Conservation (phyloP, 176 grass and related monocot genomes). For the Ampelocalamus luodianensis region DNA sequence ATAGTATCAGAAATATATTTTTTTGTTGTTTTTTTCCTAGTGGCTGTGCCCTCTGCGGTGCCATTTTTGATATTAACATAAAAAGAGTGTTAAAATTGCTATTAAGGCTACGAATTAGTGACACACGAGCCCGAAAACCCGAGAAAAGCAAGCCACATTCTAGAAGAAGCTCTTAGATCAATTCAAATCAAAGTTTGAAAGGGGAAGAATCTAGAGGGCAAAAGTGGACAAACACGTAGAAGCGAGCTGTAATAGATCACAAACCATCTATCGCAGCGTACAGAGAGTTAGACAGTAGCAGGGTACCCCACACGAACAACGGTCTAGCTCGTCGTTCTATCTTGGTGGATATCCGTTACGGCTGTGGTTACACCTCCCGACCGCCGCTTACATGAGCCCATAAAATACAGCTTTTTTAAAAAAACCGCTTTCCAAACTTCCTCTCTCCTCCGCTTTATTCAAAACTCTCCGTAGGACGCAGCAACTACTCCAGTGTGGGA, state of each 20-base stretch:
- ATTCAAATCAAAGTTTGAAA: background rate
- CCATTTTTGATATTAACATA: too few species aligned
- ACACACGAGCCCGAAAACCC: too few species aligned
- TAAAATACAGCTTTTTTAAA: constrained; percentile 60
- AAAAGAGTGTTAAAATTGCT: too few species aligned
- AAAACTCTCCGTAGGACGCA: constrained; percentile 1
- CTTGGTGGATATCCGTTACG: background rate
- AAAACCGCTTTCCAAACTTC: constrained; percentile 17
- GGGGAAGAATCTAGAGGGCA: constrained; percentile 23
- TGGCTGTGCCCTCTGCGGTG: too few species aligned
- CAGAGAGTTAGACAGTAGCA: background rate
- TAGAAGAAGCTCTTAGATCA: too few species aligned
- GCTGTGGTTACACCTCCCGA: constrained; percentile 38
- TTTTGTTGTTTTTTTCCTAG: too few species aligned
- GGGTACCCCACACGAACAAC: background rate
- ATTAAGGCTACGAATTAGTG: too few species aligned
- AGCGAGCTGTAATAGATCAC: background rate
- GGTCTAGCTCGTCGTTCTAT: background rate
- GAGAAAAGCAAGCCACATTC: background rate
- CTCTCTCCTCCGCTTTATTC: constrained; percentile 47
- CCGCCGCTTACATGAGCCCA: constrained; percentile 76
- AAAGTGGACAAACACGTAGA: constrained; percentile 35
- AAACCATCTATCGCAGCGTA: background rate
- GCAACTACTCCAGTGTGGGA: background rate
- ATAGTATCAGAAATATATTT: too few species aligned